phyloP scores from a whole-genome alignment of 345 rosid genomes.

The Raphanus raphanistrum region DNA sequence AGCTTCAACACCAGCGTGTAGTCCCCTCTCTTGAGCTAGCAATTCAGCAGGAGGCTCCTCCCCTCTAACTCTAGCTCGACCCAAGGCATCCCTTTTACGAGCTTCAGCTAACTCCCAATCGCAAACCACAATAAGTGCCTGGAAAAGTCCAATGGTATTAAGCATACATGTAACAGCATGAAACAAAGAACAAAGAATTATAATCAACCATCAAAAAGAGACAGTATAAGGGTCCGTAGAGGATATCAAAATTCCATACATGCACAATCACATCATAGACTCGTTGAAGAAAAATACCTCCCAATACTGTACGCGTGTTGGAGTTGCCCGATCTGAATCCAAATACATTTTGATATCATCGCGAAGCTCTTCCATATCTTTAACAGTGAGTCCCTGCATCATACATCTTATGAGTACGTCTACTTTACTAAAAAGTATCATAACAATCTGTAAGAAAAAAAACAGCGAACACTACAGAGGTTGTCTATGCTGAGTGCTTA shows the following conservation, averaged over 20 bases:
- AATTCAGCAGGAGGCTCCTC: slow-evolving; percentile 91
- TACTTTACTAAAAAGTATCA: background rate
- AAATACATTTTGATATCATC: slow-evolving; percentile 94
- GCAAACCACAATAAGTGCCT: slow-evolving; percentile 89
- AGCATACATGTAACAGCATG: slow-evolving; percentile 4
- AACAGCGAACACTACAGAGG: background rate
- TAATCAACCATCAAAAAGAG: background rate
- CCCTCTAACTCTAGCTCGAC: slow-evolving; percentile 93
- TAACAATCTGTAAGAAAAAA: background rate
- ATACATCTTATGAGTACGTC: slow-evolving; percentile 43
- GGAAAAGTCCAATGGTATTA: slow-evolving; percentile 18
- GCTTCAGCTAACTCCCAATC: slow-evolving; percentile 97
- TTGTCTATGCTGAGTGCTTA: background rate
- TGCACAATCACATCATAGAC: background rate
- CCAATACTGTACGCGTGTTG: slow-evolving; percentile 68
- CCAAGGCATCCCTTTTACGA: slow-evolving; percentile 78
- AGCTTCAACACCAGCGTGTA: slow-evolving; percentile 82
- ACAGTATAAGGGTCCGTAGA: background rate
- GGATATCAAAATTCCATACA: slow-evolving; percentile 5
- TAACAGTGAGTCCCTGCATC: slow-evolving; percentile 78
- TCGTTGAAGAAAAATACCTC: slow-evolving; percentile 55
- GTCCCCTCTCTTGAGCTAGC: slow-evolving; percentile 87
- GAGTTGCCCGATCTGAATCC: slow-evolving; percentile 79
- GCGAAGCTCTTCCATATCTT: slow-evolving; percentile 91
- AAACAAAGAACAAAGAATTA: background rate